A percentile compares a stretch with the other conserved stretches of the same genome.
Conservation (phyloP, 306 rosid genomes). For the Medicago truncatula region DNA sequence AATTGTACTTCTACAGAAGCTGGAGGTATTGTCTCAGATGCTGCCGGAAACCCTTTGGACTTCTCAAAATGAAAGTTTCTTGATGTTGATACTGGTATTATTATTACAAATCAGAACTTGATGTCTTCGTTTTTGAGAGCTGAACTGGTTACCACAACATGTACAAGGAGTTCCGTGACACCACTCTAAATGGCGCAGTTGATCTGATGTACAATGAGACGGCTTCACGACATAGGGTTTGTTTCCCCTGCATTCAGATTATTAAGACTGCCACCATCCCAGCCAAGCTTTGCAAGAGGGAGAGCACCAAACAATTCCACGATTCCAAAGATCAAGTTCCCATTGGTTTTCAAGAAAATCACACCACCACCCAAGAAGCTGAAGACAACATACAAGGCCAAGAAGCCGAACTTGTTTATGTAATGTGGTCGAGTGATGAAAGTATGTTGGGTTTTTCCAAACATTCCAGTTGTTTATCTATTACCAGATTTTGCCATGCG, state of each 20-base stretch:
- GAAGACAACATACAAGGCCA: conserved; percentile 93
- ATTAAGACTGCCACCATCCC: conserved; percentile 87
- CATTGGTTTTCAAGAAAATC: conserved; percentile 79
- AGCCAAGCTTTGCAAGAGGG: conserved; percentile 91
- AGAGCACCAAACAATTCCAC: conserved; percentile 87
- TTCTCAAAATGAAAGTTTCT: conserved; percentile 86
- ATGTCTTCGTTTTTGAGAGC: conserved; percentile 82
- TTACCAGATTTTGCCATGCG: conserved; percentile 40
- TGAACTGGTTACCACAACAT: conserved; percentile 84
- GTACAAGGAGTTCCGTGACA: conserved; percentile 93
- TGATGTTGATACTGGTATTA: conserved; percentile 77
- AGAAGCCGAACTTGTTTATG: conserved; percentile 86
- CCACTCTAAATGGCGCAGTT: conserved; percentile 86
- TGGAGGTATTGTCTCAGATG: conserved; percentile 82
- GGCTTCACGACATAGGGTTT: conserved; percentile 93
- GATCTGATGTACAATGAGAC: conserved; percentile 82
- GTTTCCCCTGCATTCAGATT: conserved; percentile 87
- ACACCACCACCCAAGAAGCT: conserved; percentile 88
- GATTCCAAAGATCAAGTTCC: conserved; percentile 87
- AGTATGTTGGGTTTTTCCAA: not conserved
- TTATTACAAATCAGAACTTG: conserved; percentile 83
- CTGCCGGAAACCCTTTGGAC: conserved; percentile 86
- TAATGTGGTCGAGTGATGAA: conserved; percentile 50
- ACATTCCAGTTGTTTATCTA: conserved; percentile 9
- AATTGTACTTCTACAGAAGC: conserved; percentile 69